phyloP scores from a whole-genome alignment of 2,329 filamentous ascomycete species.

The Macroventuria anomochaeta region DNA sequence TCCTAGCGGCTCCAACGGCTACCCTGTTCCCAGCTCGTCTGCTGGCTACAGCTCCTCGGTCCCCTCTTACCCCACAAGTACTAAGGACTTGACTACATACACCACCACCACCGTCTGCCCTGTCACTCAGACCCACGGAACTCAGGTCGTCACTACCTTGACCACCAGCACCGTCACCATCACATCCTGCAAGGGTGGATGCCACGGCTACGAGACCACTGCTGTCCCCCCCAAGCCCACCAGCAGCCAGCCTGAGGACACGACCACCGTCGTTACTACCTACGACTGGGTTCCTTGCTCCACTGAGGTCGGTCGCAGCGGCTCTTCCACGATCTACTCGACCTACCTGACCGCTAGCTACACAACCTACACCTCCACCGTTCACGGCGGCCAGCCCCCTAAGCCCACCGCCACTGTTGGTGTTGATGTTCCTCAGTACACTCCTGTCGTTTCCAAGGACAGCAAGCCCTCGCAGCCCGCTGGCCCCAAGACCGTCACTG shows the following conservation, averaged over 20 bases:
- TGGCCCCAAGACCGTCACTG: background rate
- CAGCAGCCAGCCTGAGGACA: conserved; percentile 17
- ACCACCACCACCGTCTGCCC: conserved; percentile 31
- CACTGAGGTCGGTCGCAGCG: conserved; percentile 44
- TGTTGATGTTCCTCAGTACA: conserved; percentile 19
- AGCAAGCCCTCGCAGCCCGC: background rate
- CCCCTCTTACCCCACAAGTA: conserved; percentile 8
- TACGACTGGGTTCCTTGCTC: conserved; percentile 49
- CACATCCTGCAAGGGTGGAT: conserved; percentile 49
- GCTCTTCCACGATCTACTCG: conserved; percentile 42
- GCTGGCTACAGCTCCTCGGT: conserved; percentile 8
- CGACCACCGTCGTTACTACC: conserved; percentile 42
- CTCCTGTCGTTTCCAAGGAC: conserved; percentile 12
- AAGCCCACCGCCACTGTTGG: conserved; percentile 20
- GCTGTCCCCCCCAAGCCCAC: conserved; percentile 12
- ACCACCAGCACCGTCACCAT: conserved; percentile 49
- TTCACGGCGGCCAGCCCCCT: conserved; percentile 24
- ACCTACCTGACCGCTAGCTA: conserved; percentile 50
- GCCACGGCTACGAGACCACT: conserved; percentile 26
- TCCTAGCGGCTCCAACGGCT: background rate
- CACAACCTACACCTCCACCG: conserved; percentile 40
- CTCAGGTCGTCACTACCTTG: conserved; percentile 26
- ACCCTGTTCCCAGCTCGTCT: background rate
- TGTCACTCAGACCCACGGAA: conserved; percentile 26
- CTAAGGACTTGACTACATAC: conserved; percentile 39